Evolutionary conservation across 257 asterid genomes (phyloP), one percentile per base, ranked within the genome.

Genomic region (Linderniella brevidens): DNA sequence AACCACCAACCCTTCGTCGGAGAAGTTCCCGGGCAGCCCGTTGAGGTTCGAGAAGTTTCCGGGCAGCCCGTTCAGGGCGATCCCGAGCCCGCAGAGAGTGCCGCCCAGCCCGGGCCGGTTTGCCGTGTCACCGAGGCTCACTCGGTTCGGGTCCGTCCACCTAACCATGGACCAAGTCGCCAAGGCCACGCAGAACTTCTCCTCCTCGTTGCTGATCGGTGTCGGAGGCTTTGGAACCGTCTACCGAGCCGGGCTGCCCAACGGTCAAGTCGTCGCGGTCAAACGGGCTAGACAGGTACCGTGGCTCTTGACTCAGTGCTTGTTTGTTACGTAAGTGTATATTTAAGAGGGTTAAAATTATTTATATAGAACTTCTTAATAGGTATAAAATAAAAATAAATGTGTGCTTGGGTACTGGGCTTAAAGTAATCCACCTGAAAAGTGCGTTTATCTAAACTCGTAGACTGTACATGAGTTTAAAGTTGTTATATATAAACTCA

Each of bases 221-320:
- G 96, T 77, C 64, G 99, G 99, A 58, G 99, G 94, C 35, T 86
- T 85, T 44, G 99, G 99, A 64, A 63, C 60, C 17, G 96, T 90
- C 53, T 90, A 90, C 79, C 79, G 64, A 67, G 99, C 92, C 48
- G 72, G 65, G 60, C 77, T 90, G 52, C 66, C 88, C 41, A 86
- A 71, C 70, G 96, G 94, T 44, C 78, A 59, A 46, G 62, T 72
- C 13, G 92, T 90, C 65, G 96, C 96, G 64, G 74, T 90, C 54
- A 90, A 90, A 64, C 92, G 99, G 48, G 96, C 96, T 46, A 85
- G 84, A 70, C 78, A 68, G 99, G 99, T 92, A 73, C 9, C 13
- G 0, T n/a, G n/a, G n/a, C n/a, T n/a, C n/a, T n/a, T n/a, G 8
- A 18, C 43, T 29, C 15, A 18, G 8, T 12, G 4, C 18, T 16